Conservation (phyloP, 345 rosid species). For the Gossypium bickii region DNA sequence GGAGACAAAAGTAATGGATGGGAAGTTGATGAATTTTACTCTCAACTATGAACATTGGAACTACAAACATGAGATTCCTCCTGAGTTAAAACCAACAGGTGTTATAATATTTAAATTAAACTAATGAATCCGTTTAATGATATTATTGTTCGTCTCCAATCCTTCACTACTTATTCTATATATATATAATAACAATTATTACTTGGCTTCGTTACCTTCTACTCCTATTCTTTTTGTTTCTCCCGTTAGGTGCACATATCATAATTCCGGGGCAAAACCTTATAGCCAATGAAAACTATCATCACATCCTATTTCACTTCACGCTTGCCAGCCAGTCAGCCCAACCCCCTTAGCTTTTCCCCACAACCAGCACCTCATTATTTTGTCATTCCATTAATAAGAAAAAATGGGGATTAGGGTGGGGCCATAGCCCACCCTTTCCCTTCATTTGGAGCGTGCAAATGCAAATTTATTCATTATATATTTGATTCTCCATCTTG, state of each 20-base stretch:
- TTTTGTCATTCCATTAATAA: neutral
- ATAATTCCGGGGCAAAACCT: neutral
- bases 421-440: neutral
- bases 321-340: slow-evolving; percentile 5
- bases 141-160: too few species aligned
- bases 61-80: too few species aligned
- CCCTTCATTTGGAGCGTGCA: slow-evolving; percentile 8
- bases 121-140: too few species aligned
- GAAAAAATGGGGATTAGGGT: neutral
- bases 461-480: neutral
- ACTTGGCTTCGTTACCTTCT: neutral
- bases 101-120: too few species aligned
- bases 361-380: neutral
- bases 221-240: neutral
- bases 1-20: too few species aligned
- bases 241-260: neutral
- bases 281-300: neutral
- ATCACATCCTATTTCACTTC: slow-evolving; percentile 1
- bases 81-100: too few species aligned
- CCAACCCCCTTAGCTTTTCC: neutral
- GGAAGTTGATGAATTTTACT: too few species aligned
- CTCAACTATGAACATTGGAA: too few species aligned
- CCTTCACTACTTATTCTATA: too few species aligned
- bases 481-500: slow-evolving; percentile 7
- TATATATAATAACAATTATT: neutral